Percentiles rank a stretch among this genome's conserved stretches.
These are phyloP conservation scores for Avena sativa DNA, from an alignment of 176 grass and related monocot genomes.

Conservation along the genomic window DNA sequence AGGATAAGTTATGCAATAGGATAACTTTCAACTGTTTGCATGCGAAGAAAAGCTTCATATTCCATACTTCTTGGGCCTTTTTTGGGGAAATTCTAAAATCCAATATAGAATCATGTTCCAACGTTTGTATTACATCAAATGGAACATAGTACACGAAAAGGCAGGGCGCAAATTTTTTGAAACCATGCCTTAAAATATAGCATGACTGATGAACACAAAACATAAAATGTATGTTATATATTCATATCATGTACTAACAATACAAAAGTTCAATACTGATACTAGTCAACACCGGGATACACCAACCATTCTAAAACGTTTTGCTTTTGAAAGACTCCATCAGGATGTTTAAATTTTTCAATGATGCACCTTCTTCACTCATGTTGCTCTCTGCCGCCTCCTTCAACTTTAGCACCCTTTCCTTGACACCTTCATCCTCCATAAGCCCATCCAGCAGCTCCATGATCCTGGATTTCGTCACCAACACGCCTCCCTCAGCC, in stretches of 20 bases:
- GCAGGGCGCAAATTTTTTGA: neutral
- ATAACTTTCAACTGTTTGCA: no score
- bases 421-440: conserved; percentile 18
- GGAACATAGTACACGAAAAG: neutral
- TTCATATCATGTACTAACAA: neutral
- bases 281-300: neutral
- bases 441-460: conserved; percentile 35
- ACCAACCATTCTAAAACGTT: neutral
- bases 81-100: no score
- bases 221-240: neutral
- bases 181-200: neutral
- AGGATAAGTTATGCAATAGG: no score
- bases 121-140: neutral
- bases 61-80: no score
- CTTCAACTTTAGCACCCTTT: conserved; percentile 29
- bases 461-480: conserved; percentile 26
- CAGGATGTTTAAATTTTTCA: conserved; percentile 25
- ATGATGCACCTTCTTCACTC: conserved; percentile 19
- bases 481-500: neutral
- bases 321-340: conserved; percentile 6
- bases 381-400: conserved; percentile 20
- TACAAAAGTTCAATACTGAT: no score
- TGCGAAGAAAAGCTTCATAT: no score
- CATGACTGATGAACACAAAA: neutral
- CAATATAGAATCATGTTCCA: neutral